Evolutionary conservation across 805 yeast genomes (phyloP).

Genomic region (Candida endomychidarum): DNA sequence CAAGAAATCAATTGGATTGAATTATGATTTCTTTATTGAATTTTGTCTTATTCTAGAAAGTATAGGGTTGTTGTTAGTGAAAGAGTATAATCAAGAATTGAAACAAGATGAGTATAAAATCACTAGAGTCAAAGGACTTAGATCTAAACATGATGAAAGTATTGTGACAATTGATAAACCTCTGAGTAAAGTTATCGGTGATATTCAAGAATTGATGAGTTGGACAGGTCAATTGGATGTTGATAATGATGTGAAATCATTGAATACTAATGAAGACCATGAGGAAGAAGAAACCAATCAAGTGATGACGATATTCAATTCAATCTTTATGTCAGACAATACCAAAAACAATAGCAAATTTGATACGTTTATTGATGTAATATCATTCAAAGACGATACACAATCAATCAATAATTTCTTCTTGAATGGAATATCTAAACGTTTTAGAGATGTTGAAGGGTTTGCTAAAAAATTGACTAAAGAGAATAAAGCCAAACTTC

Average conservation of each 20-base stretch:
- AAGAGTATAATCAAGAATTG: conserved; percentile 26
- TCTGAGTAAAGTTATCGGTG: conserved; percentile 41
- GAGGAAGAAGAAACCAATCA: conserved; percentile 9
- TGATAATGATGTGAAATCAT: conserved; percentile 9
- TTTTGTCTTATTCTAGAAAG: conserved; percentile 63
- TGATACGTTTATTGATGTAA: conserved; percentile 10
- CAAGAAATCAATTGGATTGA: conserved; percentile 17
- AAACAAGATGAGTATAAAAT: conserved; percentile 44
- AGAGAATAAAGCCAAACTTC: conserved; percentile 56
- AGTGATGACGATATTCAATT: conserved; percentile 14
- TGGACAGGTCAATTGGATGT: conserved; percentile 45
- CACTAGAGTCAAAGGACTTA: conserved; percentile 78
- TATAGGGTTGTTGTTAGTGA: conserved; percentile 70
- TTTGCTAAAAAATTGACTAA: conserved; percentile 82
- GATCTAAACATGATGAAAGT: conserved; percentile 37
- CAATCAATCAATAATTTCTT: conserved; percentile 28
- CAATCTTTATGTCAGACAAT: conserved; percentile 15
- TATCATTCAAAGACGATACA: conserved; percentile 25
- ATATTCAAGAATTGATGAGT: conserved; percentile 36
- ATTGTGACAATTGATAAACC: conserved; percentile 32
- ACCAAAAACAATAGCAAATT: background rate
- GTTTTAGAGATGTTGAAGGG: conserved; percentile 88
- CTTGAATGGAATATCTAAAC: conserved; percentile 52
- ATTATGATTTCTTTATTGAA: conserved; percentile 37
- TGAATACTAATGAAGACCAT: conserved; percentile 12